Evolutionary conservation across 257 asterid genomes (phyloP).

Genomic region (Anisodus tanguticus): DNA sequence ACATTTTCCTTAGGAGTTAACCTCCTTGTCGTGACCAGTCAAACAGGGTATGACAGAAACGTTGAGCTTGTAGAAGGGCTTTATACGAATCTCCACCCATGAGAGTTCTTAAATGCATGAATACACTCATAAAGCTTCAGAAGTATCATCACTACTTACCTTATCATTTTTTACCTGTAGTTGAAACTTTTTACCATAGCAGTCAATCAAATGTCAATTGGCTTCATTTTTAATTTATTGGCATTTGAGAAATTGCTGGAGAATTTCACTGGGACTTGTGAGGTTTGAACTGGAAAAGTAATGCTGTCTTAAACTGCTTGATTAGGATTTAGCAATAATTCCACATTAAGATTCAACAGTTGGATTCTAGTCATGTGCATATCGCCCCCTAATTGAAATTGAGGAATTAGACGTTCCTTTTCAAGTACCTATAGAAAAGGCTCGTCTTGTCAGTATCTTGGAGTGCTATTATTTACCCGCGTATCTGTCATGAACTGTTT

Average conservation of each 20-base stretch:
- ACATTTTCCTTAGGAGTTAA: not conserved
- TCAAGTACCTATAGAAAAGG: not conserved
- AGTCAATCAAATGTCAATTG: not conserved
- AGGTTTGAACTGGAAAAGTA: not conserved
- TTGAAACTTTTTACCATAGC: not conserved
- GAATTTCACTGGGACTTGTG: not conserved
- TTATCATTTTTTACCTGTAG: not conserved
- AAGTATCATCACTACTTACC: not conserved
- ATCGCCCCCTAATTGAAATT: not conserved
- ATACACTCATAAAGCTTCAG: conserved; percentile 11
- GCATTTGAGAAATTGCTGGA: not conserved
- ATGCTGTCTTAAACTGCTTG: not conserved
- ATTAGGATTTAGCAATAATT: conserved; percentile 5
- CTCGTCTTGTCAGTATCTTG: not conserved
- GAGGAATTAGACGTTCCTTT: not conserved
- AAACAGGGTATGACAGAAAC: not conserved
- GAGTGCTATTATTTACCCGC: not conserved
- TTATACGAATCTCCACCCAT: not conserved
- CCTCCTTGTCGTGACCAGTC: not conserved
- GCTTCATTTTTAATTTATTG: not conserved
- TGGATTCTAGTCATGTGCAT: not conserved
- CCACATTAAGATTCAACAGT: not conserved
- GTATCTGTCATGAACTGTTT: not conserved
- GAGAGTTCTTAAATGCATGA: not conserved
- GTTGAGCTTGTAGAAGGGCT: not conserved